A percentile compares a stretch with the other conserved stretches of the same genome.
Conservation (phyloP, 148 eudicot species). For the Rhododendron vialii region DNA sequence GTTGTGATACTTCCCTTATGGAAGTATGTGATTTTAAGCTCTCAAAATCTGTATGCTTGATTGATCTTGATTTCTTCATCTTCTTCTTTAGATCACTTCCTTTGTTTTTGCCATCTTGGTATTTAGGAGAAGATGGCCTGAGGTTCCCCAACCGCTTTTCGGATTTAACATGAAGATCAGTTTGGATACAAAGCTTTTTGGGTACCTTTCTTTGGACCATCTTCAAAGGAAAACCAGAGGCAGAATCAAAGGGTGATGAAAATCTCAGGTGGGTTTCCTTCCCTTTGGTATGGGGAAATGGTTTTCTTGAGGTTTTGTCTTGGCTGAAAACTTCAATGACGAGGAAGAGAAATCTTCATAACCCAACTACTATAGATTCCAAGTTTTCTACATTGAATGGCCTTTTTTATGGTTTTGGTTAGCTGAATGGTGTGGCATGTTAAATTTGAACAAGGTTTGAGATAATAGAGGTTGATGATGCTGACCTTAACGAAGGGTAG, state of each 20-base stretch:
- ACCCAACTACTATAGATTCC: conserved; percentile 13
- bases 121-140: conserved; percentile 39
- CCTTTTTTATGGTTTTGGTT: conserved; percentile 8
- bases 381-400: conserved; percentile 8
- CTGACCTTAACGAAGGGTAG: conserved; percentile 20
- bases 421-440: conserved; percentile 4
- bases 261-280: conserved; percentile 25
- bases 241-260: conserved; percentile 21
- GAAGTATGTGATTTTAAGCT: conserved; percentile 13
- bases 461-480: conserved; percentile 19
- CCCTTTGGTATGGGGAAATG: conserved; percentile 15
- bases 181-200: conserved; percentile 50
- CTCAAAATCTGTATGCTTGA: conserved; percentile 40
- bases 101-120: conserved; percentile 36
- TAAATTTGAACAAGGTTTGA: conserved; percentile 24
- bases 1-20: conserved; percentile 21
- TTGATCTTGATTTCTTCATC: conserved; percentile 67
- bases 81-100: conserved; percentile 49
- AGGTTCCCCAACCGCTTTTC: conserved; percentile 27
- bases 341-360: conserved; percentile 10
- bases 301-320: conserved; percentile 12
- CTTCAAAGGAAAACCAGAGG: conserved; percentile 27
- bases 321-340: neutral
- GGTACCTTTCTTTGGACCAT: conserved; percentile 80
- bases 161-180: conserved; percentile 27